Conservation (phyloP, 1,284 basidiomycete genomes). For the Irpex lacteus region DNA sequence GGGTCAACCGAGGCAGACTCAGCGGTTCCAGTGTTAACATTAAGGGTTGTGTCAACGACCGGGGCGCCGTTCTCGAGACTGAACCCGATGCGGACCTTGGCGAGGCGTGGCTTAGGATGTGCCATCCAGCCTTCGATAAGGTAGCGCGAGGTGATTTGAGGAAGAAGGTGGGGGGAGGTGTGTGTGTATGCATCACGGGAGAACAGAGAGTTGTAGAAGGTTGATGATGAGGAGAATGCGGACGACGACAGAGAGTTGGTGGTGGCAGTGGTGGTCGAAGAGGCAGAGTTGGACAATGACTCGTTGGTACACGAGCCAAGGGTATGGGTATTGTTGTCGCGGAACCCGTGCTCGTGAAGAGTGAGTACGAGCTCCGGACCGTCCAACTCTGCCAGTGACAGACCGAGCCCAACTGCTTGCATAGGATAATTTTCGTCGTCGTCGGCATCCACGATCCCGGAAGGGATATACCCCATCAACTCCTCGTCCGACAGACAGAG, state of each 20-base stretch:
- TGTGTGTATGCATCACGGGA: neutral
- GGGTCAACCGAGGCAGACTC: neutral
- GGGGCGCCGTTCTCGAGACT: neutral
- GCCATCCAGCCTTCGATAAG: neutral
- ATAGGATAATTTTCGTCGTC: neutral
- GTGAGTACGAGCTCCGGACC: neutral
- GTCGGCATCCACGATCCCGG: neutral
- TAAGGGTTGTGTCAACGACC: neutral
- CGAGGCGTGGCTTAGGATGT: neutral
- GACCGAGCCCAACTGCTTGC: neutral
- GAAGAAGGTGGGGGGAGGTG: neutral
- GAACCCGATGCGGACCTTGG: neutral
- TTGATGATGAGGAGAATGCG: neutral
- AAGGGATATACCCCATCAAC: neutral
- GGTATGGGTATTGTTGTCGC: neutral
- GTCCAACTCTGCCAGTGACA: neutral
- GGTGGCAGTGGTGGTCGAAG: neutral
- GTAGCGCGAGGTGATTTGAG: neutral
- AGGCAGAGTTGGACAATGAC: neutral
- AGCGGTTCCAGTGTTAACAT: neutral
- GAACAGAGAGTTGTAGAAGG: neutral
- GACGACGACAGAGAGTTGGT: neutral
- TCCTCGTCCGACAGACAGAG: conserved; percentile 1
- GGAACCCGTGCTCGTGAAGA: neutral
- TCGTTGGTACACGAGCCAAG: neutral